phyloP scores from a whole-genome alignment of 1,284 basidiomycete species.

The Schizophyllum amplum region DNA sequence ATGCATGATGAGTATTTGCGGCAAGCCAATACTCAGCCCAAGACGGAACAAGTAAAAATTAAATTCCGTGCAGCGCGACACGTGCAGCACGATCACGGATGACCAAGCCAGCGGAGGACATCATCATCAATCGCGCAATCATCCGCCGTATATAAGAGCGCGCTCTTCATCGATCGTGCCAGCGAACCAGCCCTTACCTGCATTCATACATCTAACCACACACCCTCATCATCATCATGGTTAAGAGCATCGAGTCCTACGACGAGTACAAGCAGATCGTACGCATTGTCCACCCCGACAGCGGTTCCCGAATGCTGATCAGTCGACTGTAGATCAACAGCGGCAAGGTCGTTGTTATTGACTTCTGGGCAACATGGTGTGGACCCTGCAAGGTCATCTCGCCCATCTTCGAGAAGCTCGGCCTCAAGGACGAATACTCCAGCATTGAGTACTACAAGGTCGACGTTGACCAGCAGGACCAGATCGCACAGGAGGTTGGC shows the following conservation, averaged over 20 bases:
- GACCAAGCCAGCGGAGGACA: not conserved
- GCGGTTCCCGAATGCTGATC: not conserved
- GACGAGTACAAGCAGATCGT: not conserved
- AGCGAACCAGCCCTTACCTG: not conserved
- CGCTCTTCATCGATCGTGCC: not conserved
- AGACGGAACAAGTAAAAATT: no score
- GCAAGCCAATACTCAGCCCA: no score
- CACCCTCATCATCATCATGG: not conserved
- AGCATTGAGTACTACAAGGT: constrained; percentile 68
- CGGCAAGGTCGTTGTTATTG: constrained; percentile 56
- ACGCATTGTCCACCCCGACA: not conserved
- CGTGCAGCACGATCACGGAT: not conserved
- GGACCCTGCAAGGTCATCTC: constrained; percentile 74
- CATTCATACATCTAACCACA: not conserved
- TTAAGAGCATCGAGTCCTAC: not conserved
- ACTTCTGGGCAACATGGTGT: constrained; percentile 76
- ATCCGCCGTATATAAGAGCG: not conserved
- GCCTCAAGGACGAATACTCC: constrained; percentile 24
- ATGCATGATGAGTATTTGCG: constrained; percentile 53
- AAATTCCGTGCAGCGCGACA: not conserved
- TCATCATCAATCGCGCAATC: not conserved
- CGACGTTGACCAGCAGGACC: constrained; percentile 58
- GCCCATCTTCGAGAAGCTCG: constrained; percentile 71
- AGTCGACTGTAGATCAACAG: constrained; percentile 44
- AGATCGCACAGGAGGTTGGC: constrained; percentile 55